Evolutionary conservation across 768 basidiomycete genomes (phyloP).

Genomic region (Calvatia gigantea): DNA sequence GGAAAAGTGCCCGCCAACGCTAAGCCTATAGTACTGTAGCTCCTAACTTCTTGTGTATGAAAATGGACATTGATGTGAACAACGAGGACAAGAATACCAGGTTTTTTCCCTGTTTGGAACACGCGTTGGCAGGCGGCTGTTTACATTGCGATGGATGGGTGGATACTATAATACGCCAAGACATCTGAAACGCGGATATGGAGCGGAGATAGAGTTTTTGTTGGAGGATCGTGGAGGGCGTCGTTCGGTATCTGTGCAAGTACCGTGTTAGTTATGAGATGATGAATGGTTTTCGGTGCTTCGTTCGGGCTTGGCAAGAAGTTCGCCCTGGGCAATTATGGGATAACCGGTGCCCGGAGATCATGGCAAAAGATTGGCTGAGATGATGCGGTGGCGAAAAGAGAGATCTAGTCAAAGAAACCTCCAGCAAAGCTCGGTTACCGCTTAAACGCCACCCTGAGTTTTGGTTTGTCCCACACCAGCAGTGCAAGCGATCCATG

Average conservation of each 20-base stretch:
- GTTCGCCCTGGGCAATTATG: neutral
- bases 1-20: neutral
- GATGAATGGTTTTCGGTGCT: neutral
- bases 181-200: conserved; percentile 20
- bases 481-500: neutral
- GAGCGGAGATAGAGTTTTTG: conserved; percentile 23
- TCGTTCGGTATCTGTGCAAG: neutral
- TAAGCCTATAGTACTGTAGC: neutral
- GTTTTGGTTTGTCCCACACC: neutral
- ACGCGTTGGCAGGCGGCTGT: conserved; percentile 4
- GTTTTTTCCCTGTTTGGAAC: conserved; percentile 13
- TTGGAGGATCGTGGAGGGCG: conserved; percentile 5
- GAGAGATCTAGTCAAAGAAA: neutral
- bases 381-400: neutral
- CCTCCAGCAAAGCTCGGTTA: neutral
- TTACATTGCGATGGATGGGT: neutral
- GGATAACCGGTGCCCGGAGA: neutral
- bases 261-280: neutral
- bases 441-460: conserved; percentile 27
- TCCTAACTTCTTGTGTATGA: conserved; percentile 7
- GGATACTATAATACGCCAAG: neutral
- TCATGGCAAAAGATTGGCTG: neutral
- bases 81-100: conserved; percentile 11
- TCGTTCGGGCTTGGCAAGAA: conserved; percentile 7
- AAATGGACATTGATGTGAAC: neutral